phyloP scores from a whole-genome alignment of 2,329 filamentous ascomycete genomes.

The Neonectria faginata region DNA sequence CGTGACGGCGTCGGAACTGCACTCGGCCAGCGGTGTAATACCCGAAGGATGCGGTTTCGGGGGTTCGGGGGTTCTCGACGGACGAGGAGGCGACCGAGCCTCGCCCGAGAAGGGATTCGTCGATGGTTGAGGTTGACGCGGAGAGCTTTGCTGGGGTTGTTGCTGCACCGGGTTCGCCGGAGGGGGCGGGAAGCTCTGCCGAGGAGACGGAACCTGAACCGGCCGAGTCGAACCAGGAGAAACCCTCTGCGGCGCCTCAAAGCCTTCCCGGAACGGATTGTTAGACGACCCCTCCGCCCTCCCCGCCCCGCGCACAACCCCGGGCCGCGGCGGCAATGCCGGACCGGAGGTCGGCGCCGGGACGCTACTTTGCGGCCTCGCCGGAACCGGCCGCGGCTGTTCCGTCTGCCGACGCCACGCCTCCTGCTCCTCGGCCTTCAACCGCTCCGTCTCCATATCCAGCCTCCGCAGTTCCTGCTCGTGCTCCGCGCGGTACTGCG shows the following conservation, averaged over 20 bases:
- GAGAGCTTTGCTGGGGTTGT: background rate
- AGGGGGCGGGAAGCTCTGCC: background rate
- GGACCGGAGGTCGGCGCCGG: background rate
- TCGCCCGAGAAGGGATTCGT: background rate
- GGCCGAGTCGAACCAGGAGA: background rate
- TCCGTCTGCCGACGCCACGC: slow-evolving; percentile 6
- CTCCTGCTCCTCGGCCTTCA: slow-evolving; percentile 3
- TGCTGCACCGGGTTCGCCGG: background rate
- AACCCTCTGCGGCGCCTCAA: background rate
- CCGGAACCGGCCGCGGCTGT: slow-evolving; percentile 3
- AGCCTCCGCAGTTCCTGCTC: slow-evolving; percentile 26
- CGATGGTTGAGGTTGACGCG: background rate
- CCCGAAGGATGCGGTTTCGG: slow-evolving; percentile 32
- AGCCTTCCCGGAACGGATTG: background rate
- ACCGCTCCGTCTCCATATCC: slow-evolving; percentile 4
- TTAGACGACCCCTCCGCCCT: too few relatives aligned
- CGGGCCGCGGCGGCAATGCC: background rate
- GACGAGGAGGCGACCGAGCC: slow-evolving; percentile 13
- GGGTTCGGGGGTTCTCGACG: slow-evolving; percentile 29
- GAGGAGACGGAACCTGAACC: background rate
- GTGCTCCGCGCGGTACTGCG: slow-evolving; percentile 35
- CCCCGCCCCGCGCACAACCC: slow-evolving; percentile 2
- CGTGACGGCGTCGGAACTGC: slow-evolving; percentile 44
- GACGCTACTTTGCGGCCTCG: background rate
- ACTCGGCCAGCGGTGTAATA: slow-evolving; percentile 41